Evolutionary conservation across 2,329 filamentous ascomycete species (phyloP).

Genomic region (Annulohypoxylon truncatum): DNA sequence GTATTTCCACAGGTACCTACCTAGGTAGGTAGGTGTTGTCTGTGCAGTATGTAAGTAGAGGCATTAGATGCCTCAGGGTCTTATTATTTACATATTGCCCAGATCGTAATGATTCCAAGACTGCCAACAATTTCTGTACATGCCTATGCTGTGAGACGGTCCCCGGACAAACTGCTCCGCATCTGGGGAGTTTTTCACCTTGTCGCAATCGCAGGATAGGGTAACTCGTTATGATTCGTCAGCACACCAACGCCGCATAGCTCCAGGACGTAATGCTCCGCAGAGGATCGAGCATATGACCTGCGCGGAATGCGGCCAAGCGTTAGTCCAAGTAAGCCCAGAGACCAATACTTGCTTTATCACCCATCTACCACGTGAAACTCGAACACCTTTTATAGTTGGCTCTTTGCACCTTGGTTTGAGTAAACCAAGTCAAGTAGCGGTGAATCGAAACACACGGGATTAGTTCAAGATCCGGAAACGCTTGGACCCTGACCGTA

Average conservation of each 20-base stretch:
- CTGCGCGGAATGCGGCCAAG: conserved; percentile 21
- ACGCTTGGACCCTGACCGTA: conserved; percentile 1
- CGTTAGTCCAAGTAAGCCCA: neutral
- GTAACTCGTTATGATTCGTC: conserved; percentile 22
- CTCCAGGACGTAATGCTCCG: conserved; percentile 27
- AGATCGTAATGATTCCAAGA: neutral
- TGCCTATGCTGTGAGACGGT: conserved; percentile 18
- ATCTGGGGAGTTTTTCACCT: conserved; percentile 1
- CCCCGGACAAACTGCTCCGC: conserved; percentile 27
- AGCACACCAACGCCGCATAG: conserved; percentile 7
- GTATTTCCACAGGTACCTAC: neutral
- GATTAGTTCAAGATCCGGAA: conserved; percentile 2
- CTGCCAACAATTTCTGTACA: neutral
- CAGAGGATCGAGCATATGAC: conserved; percentile 32
- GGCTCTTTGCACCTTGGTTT: neutral
- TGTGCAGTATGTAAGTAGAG: neutral
- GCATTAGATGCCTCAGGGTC: neutral
- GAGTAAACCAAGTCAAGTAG: conserved; percentile 17
- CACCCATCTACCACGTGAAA: conserved; percentile 1
- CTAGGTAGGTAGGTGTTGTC: neutral
- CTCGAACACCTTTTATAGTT: neutral
- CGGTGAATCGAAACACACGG: conserved; percentile 29
- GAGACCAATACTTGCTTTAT: neutral
- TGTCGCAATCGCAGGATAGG: neutral
- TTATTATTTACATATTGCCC: neutral